These are phyloP conservation scores for Penicillium fuscoglaucum DNA, from an alignment of 2,329 filamentous ascomycete species.

Conservation along the genomic window DNA sequence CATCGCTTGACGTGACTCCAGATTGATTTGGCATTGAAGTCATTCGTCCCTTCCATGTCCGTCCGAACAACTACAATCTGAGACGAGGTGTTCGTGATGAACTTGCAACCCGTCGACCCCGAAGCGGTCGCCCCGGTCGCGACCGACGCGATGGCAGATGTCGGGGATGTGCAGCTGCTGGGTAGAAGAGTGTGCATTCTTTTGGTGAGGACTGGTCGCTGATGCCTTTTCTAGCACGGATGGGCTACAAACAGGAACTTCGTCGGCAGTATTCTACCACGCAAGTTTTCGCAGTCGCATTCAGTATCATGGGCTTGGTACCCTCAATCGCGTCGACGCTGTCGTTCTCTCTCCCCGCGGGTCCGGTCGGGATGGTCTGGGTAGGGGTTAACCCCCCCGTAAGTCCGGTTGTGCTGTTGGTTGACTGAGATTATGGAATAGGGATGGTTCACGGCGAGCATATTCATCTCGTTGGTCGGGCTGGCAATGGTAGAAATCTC, in stretches of 20 bases:
- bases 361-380: constrained; percentile 63
- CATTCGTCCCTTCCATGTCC: not conserved
- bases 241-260: constrained; percentile 61
- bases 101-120: not conserved
- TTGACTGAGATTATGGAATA: constrained; percentile 4
- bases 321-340: constrained; percentile 62
- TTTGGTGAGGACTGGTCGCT: not conserved
- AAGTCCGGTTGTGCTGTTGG: not conserved
- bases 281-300: constrained; percentile 63
- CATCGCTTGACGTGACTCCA: not conserved
- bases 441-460: constrained; percentile 57
- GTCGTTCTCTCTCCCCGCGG: constrained; percentile 59
- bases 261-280: constrained; percentile 61
- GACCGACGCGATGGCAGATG: not conserved
- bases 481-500: constrained; percentile 53
- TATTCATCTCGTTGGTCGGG: constrained; percentile 59
- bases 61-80: not conserved
- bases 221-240: constrained; percentile 27
- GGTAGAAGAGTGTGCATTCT: not conserved
- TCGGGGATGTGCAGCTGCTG: constrained; percentile 1
- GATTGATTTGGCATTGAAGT: not conserved
- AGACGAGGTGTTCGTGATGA: not conserved
- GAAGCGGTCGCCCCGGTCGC: not conserved
- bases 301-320: constrained; percentile 62
- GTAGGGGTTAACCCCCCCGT: constrained; percentile 31